Base-by-base conservation (phyloP, 2,329 filamentous ascomycete species). In the Ustilaginoidea virens region DNA sequence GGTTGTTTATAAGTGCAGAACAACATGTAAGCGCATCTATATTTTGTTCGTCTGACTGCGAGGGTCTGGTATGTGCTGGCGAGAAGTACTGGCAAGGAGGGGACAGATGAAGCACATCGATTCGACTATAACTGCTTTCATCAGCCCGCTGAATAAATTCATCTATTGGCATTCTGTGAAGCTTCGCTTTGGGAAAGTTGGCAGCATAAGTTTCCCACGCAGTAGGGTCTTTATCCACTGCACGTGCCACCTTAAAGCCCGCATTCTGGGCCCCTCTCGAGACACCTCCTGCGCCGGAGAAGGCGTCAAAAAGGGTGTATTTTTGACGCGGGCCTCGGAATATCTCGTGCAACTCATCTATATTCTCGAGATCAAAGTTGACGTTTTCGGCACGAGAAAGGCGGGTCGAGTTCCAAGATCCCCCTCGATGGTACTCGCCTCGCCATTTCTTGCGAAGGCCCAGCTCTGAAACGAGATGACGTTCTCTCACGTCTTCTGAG, bases 31-130 rank as follows among this genome's bases (percentile, higher is more conserved):
- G 43, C 0, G 62, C 62, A 2, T 72, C 70, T 0, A 69, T 71
- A 39, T 92, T 90, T 0, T 53, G 60, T 1, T 80, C 76, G 36
- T 92, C 80, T 15, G 77, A 64, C 1, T 53, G 69, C 25, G 85
- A 75, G 14, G 73, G 61, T 5, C 55, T 55, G 0, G 80, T 86
- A 34, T 92, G 75, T 0, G 74, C 77, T 0, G 72, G 69, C 0
- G 80, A 86, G 46, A 75, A 86, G 2, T 66, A 70, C 39, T 87
- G 80, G 32, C 83, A 92, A 0, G 82, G 81, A 0, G 80, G 80
- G 0, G 77, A 83, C 0, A 85, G 51, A 37, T 92, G 82, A 0
- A 81, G 52, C 2, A 87, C 55, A 39, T 90, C 80, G 0, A 76
- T 66, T 4, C 56, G 55, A 7, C 61, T 43, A 7, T 39, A 32